A percentile compares a stretch with the other conserved stretches of the same genome.
Conservation (phyloP, 2,329 filamentous ascomycete genomes). For the Fusarium nematophilum region DNA sequence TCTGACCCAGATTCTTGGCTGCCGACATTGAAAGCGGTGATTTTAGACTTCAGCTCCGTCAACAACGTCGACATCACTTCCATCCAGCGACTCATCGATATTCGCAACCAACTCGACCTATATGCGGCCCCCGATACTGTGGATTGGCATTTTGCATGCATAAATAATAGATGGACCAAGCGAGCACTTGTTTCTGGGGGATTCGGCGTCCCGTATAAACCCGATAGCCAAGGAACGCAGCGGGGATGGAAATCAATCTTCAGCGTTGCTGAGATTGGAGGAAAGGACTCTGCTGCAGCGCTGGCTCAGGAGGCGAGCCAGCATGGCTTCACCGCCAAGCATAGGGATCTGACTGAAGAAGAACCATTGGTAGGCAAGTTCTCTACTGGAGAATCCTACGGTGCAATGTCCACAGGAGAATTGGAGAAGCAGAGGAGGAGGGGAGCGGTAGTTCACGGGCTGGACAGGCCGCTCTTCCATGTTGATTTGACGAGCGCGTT, state of each 20-base stretch:
- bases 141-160: conserved; percentile 95
- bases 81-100: conserved; percentile 91
- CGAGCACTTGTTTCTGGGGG: conserved; percentile 87
- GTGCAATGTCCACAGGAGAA: conserved; percentile 35
- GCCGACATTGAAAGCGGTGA: conserved; percentile 85
- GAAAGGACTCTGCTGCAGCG: conserved; percentile 75
- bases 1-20: conserved; percentile 56
- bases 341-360: conserved; percentile 50
- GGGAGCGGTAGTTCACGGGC: conserved; percentile 79
- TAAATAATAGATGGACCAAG: conserved; percentile 93
- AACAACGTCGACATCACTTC: conserved; percentile 96
- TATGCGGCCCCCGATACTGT: conserved; percentile 85
- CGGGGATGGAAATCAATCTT: conserved; percentile 94
- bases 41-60: conserved; percentile 92
- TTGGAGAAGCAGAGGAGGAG: conserved; percentile 58
- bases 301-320: conserved; percentile 74
- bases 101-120: conserved; percentile 91
- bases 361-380: conserved; percentile 48
- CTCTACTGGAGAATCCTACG: conserved; percentile 15
- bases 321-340: conserved; percentile 35
- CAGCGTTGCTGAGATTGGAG: conserved; percentile 87
- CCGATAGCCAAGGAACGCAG: conserved; percentile 55
- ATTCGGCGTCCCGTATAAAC: conserved; percentile 81
- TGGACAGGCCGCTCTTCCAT: conserved; percentile 93
- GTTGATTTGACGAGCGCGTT: conserved; percentile 90